A percentile compares a stretch with the other conserved stretches of the same genome.
Evolutionary conservation across 768 basidiomycete genomes (phyloP).

Genomic region (Amanita fuliginea): DNA sequence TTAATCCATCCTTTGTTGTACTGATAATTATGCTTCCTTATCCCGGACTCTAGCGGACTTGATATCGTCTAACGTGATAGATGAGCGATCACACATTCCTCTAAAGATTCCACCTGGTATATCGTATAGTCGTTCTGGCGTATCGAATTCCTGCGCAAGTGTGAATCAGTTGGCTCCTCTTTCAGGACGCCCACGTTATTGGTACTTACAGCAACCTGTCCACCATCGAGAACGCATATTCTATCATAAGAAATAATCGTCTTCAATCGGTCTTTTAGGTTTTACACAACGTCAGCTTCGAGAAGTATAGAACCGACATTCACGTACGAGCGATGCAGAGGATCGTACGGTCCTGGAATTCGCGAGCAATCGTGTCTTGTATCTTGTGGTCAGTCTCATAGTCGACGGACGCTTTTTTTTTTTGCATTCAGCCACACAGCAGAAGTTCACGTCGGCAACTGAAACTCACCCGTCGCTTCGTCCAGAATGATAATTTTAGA

Average conservation of each 20-base stretch:
- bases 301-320: neutral
- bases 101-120: conserved; percentile 59
- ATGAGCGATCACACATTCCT: conserved; percentile 80
- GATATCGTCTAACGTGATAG: conserved; percentile 66
- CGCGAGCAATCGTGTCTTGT: conserved; percentile 77
- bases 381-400: conserved; percentile 87
- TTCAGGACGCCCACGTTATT: too few species aligned
- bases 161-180: neutral
- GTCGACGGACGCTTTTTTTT: conserved; percentile 60
- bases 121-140: conserved; percentile 55
- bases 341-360: conserved; percentile 78
- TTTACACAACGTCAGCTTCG: neutral
- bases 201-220: conserved; percentile 54
- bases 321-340: conserved; percentile 77
- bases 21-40: neutral
- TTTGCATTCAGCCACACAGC: conserved; percentile 2
- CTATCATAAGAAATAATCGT: conserved; percentile 87
- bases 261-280: conserved; percentile 62
- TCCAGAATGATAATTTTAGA: conserved; percentile 80
- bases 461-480: conserved; percentile 62
- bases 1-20: neutral
- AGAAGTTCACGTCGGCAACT: neutral
- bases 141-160: conserved; percentile 63
- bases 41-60: conserved; percentile 22
- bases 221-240: conserved; percentile 80